phyloP scores from a whole-genome alignment of 352 stramenopile species.

The Phytophthora capsici region DNA sequence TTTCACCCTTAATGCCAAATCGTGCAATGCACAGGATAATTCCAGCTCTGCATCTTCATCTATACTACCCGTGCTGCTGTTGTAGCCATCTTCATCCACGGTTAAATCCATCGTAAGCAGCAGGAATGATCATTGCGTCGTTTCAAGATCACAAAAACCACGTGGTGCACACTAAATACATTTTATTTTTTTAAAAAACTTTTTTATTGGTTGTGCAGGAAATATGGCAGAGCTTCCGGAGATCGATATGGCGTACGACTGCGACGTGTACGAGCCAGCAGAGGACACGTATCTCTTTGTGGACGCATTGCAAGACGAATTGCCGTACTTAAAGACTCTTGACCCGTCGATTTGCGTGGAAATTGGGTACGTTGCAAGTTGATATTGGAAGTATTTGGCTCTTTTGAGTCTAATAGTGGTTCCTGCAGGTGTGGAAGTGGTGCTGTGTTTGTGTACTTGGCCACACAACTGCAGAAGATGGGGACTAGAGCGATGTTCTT shows the following conservation, averaged over 20 bases:
- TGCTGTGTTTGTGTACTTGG: constrained; percentile 77
- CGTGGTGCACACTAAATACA: constrained; percentile 23
- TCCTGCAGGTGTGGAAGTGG: constrained; percentile 58
- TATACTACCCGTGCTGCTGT: constrained; percentile 63
- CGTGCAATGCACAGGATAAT: constrained; percentile 76
- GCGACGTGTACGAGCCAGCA: constrained; percentile 96
- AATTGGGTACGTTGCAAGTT: constrained; percentile 64
- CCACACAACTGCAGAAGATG: constrained; percentile 77
- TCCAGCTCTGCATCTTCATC: constrained; percentile 80
- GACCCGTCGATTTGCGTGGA: constrained; percentile 87
- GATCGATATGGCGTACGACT: constrained; percentile 82
- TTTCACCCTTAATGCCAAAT: constrained; percentile 69
- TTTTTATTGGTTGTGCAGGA: not conserved
- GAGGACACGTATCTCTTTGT: constrained; percentile 98
- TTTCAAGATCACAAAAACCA: constrained; percentile 31
- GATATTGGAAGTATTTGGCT: constrained; percentile 4
- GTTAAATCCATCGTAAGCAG: constrained; percentile 22
- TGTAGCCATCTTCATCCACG: constrained; percentile 54
- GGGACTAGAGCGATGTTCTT: constrained; percentile 62
- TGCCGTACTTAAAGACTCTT: constrained; percentile 57
- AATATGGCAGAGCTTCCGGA: constrained; percentile 59
- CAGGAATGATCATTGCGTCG: constrained; percentile 6
- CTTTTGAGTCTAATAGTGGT: not conserved
- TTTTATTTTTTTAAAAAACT: too few species aligned
- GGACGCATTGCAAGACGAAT: constrained; percentile 93